phyloP scores from a whole-genome alignment of 148 eudicot genomes.

The Cornus florida region DNA sequence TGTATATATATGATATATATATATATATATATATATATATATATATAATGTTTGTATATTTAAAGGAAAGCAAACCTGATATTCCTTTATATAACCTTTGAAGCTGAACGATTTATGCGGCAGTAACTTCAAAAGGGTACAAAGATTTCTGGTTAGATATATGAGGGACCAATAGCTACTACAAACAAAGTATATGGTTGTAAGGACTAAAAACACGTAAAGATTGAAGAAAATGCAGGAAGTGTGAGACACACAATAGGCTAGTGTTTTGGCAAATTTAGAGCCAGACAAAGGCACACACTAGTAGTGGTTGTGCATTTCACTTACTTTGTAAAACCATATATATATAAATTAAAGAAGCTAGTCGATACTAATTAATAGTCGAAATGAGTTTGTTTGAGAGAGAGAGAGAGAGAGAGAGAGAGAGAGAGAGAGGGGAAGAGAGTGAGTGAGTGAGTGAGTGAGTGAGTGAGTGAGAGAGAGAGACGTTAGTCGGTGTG shows the following conservation, averaged over 20 bases:
- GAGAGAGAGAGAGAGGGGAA: neutral
- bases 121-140: neutral
- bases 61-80: neutral
- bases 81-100: neutral
- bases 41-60: neutral
- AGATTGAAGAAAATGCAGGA: neutral
- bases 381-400: neutral
- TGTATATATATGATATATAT: neutral
- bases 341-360: neutral
- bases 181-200: neutral
- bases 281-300: neutral
- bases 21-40: too few species aligned
- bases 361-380: neutral
- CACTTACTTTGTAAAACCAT: neutral
- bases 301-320: neutral
- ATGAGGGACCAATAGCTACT: neutral
- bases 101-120: neutral
- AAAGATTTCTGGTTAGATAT: constrained; percentile 3
- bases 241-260: neutral
- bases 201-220: neutral
- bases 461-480: neutral
- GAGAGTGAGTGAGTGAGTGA: constrained; percentile 2
- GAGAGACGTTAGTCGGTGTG: neutral
- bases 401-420: constrained; percentile 3
- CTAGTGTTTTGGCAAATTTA: neutral